Percentiles rank a stretch among this genome's conserved stretches.
phyloP scores from a whole-genome alignment of 768 basidiomycete genomes.

The Lepiota subincarnata region DNA sequence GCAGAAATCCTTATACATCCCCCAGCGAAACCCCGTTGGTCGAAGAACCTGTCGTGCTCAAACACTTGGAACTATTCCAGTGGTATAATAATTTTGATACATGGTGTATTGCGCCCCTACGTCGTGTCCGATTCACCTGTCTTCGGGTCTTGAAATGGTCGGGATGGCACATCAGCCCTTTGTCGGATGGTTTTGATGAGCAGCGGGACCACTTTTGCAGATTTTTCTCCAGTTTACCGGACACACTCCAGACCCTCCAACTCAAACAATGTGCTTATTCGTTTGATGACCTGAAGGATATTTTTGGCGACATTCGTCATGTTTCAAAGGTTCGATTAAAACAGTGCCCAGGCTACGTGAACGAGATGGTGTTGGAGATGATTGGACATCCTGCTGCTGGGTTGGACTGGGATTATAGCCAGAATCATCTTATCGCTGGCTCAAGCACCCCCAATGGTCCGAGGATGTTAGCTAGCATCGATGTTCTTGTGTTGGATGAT shows the following conservation, averaged over 20 bases:
- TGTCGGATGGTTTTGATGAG: neutral
- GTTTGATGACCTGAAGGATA: neutral
- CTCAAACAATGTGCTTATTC: neutral
- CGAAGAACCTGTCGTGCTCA: neutral
- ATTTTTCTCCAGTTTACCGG: neutral
- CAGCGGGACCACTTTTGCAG: neutral
- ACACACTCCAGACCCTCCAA: neutral
- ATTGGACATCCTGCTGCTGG: no score
- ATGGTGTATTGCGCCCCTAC: neutral
- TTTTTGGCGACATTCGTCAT: neutral
- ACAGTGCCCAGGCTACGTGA: no score
- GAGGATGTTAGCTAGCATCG: no score
- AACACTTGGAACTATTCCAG: neutral
- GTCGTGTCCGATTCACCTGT: neutral
- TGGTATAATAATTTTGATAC: neutral
- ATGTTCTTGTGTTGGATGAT: no score
- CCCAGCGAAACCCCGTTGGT: neutral
- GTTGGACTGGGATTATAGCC: no score
- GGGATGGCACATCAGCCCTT: neutral
- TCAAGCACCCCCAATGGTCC: no score
- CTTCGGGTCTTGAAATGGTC: neutral
- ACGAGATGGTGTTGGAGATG: no score
- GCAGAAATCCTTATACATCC: neutral
- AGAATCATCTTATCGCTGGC: no score
- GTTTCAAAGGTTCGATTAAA: neutral